Evolutionary conservation across 2,329 filamentous ascomycete genomes (phyloP).

Genomic region (Scorias spongiosa): DNA sequence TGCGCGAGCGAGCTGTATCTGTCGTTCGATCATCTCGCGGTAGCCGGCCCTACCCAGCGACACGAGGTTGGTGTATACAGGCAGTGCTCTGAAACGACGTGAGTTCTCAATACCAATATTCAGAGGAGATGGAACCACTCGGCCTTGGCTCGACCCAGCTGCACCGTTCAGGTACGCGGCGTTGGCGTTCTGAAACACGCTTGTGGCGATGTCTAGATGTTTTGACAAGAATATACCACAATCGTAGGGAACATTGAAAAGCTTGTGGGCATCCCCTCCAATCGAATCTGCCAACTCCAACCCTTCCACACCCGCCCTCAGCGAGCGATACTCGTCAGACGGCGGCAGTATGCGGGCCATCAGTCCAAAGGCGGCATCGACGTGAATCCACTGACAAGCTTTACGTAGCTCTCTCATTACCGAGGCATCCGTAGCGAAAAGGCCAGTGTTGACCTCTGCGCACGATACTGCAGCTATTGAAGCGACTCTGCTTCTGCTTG

Average conservation of each 20-base stretch:
- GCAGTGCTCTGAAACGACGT: constrained; percentile 76
- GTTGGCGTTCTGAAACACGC: constrained; percentile 69
- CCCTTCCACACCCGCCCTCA: constrained; percentile 40
- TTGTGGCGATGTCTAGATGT: constrained; percentile 40
- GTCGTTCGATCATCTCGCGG: constrained; percentile 51
- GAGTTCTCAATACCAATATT: constrained; percentile 88
- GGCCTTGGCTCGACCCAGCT: constrained; percentile 2
- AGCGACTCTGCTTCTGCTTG: constrained; percentile 38
- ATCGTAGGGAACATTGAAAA: constrained; percentile 94
- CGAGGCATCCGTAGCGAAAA: constrained; percentile 50
- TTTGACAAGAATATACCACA: constrained; percentile 77
- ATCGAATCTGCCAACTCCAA: constrained; percentile 78
- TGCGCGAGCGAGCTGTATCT: constrained; percentile 54
- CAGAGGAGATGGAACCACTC: constrained; percentile 56
- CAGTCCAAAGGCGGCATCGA: constrained; percentile 83
- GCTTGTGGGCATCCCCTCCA: constrained; percentile 72
- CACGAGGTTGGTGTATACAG: constrained; percentile 65
- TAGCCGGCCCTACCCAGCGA: constrained; percentile 61
- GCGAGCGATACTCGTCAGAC: constrained; percentile 37
- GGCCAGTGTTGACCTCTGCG: constrained; percentile 81
- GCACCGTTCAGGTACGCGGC: constrained; percentile 56
- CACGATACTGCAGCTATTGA: constrained; percentile 69
- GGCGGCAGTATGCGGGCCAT: constrained; percentile 54
- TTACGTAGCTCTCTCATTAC: constrained; percentile 49
- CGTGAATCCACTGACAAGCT: constrained; percentile 76